Evolutionary conservation across 129 eudicot genomes (phyloP), one percentile per base, ranked within the genome.

Genomic region (Centella asiatica): DNA sequence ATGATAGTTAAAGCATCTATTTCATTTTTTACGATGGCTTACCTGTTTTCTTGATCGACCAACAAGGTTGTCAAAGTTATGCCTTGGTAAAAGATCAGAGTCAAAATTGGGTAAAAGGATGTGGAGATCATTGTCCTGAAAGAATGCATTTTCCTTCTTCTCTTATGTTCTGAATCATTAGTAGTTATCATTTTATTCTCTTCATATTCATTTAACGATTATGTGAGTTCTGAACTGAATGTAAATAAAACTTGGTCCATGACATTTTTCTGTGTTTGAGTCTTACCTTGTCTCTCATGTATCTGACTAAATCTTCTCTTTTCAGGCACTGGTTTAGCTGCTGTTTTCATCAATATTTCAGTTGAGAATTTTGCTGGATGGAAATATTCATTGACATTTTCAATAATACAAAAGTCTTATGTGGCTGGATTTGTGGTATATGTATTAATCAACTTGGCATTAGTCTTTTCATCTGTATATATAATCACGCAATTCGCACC

Each of bases 301-400:
- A 4, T 28, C 57, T 64, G 57, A 34, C 7, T 57, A 32, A n/a
- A 27, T 57, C 65, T 70, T 56, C 24, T 67, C 62, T 44, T 61
- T 72, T 39, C 74, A 92, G 98, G 98, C 52, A 92, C 98, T 44
- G 98, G 94, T 53, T 68, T 87, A 51, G 98, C 94, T 75, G 98
- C 98, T 54, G 95, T 92, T 67, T 84, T 87, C 40, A 92, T 92
- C 77, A 92, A 92, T 72, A 79, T 92, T 26, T 87, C 98, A 7
- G 98, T 92, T n/a, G 98, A 92, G 76, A 92, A 92, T 81, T 92
- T 92, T 82, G 98, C 98, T 53, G 98, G 98, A 69, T 92, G 98
- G 98, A 92, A 92, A 69, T 92, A 67, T 72, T 80, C 90, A 4
- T 77, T 62, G 80, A 92, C 98, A 8, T 92, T 92, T 75, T 31